Evolutionary conservation across 345 rosid genomes (phyloP), one percentile per base, ranked within the genome.

Genomic region (Cardiospermum halicacabum): DNA sequence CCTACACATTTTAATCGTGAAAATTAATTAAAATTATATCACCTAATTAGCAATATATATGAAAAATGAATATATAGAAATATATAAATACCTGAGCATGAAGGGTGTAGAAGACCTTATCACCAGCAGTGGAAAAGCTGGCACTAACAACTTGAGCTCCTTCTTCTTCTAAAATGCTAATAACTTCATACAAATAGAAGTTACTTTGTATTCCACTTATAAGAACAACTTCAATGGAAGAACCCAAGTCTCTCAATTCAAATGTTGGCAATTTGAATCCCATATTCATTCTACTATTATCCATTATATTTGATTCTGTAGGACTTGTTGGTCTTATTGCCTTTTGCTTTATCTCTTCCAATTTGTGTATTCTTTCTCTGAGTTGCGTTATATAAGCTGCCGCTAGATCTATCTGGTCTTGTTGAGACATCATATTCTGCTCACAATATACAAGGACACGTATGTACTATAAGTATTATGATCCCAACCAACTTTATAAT

Each of bases 131-230:
- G 16, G 77, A 70, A 64, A 69, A 78, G 71, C 69, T 81, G 1
- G 85, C 81, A 26, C 74, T 72, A 11, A 81, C 75, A 39, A 85
- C 87, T 57, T 75, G 77, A 45, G 82, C 85, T 37, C 91, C 91
- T 82, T 82, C 91, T 63, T 81, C 75, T 15, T 81, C 69, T 9
- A 85, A 72, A 58, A 82, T 74, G 36, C 64, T 60, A 1, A 82
- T 75, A 9, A 70, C 77, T 74, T 83, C 72, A 57, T 56, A 59
- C 2, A 79, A 31, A 75, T 62, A 69, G 72, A 75, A 83, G 61
- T 68, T 79, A 54, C 68, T 83, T 16, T 72, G 64, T 60, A 75
- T 26, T 13, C 81, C 76, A 27, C 74, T 80, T 1, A 80, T 66
- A 67, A 82, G 12, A 34, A 72, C 32, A 54, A 82, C 69, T 62